phyloP scores from a whole-genome alignment of 106 monocot species.

The Acanthochlamys bracteata region DNA sequence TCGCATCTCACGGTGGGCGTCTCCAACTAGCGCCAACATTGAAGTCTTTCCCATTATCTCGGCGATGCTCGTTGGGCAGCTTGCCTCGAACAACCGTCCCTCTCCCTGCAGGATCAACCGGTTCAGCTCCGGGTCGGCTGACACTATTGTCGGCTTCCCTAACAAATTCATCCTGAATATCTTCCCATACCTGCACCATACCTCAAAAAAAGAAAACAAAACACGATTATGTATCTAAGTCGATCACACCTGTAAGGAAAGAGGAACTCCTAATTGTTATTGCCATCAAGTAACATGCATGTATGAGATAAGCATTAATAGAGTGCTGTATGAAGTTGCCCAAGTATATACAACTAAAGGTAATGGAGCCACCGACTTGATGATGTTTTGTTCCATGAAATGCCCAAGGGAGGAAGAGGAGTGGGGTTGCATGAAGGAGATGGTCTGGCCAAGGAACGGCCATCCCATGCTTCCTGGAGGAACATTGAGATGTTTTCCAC shows the following conservation, averaged over 20 bases:
- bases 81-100: constrained; percentile 33
- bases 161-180: constrained; percentile 32
- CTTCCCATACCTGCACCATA: constrained; percentile 25
- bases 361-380: constrained; percentile 15
- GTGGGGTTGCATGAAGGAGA: constrained; percentile 34
- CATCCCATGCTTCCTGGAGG: constrained; percentile 30
- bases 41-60: constrained; percentile 31
- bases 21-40: constrained; percentile 26
- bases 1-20: constrained; percentile 20
- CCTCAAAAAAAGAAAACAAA: background rate
- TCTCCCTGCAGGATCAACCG: constrained; percentile 35
- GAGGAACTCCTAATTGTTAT: too few relatives aligned
- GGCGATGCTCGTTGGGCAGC: constrained; percentile 20
- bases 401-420: constrained; percentile 19
- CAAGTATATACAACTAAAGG: too few relatives aligned
- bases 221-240: background rate
- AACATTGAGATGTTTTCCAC: constrained; percentile 6
- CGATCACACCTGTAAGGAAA: background rate
- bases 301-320: too few relatives aligned
- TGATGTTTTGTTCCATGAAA: constrained; percentile 19
- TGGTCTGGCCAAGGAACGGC: constrained; percentile 33
- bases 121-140: constrained; percentile 35
- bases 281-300: too few relatives aligned
- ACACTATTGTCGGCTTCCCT: constrained; percentile 31
- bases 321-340: too few relatives aligned